These are phyloP conservation scores for Tylopilus rubrobrunneus DNA, from an alignment of 768 basidiomycete species.

Conservation along the genomic window DNA sequence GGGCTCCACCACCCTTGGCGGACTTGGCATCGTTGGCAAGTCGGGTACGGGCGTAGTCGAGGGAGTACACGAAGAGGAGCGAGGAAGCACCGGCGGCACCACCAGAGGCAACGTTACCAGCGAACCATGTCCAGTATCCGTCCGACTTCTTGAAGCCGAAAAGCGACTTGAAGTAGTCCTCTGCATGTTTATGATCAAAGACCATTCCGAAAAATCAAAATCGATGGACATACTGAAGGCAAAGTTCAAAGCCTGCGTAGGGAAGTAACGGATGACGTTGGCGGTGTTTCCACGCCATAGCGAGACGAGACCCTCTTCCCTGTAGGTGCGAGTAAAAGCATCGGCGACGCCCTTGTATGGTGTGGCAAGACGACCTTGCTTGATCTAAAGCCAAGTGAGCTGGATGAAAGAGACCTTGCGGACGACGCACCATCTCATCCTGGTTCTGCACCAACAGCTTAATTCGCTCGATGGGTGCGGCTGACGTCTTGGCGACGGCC, in stretches of 20 bases:
- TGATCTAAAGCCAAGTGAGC: constrained; percentile 60
- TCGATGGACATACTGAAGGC: constrained; percentile 82
- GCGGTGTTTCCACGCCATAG: constrained; percentile 99
- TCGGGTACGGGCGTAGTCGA: constrained; percentile 99
- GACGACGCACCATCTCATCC: constrained; percentile 91
- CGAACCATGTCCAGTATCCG: constrained; percentile 98
- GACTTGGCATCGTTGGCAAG: constrained; percentile 98
- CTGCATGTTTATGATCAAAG: constrained; percentile 23
- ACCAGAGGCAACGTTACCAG: constrained; percentile 97
- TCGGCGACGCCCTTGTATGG: constrained; percentile 97
- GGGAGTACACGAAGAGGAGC: constrained; percentile 98
- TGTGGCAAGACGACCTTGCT: constrained; percentile 94
- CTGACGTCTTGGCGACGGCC: constrained; percentile 99
- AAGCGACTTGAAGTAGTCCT: constrained; percentile 98
- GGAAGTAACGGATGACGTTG: constrained; percentile 99
- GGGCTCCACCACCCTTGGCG: constrained; percentile 82
- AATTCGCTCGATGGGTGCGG: constrained; percentile 99
- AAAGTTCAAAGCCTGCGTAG: constrained; percentile 99
- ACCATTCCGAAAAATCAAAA: not conserved
- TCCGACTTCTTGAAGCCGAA: constrained; percentile 99
- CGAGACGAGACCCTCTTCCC: constrained; percentile 91
- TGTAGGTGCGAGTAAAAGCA: constrained; percentile 90
- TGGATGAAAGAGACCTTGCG: not conserved
- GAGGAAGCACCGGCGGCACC: constrained; percentile 99
- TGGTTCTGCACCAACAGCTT: constrained; percentile 98